Conservation (phyloP, 2,329 filamentous ascomycete species). For the Colletotrichum agaves region DNA sequence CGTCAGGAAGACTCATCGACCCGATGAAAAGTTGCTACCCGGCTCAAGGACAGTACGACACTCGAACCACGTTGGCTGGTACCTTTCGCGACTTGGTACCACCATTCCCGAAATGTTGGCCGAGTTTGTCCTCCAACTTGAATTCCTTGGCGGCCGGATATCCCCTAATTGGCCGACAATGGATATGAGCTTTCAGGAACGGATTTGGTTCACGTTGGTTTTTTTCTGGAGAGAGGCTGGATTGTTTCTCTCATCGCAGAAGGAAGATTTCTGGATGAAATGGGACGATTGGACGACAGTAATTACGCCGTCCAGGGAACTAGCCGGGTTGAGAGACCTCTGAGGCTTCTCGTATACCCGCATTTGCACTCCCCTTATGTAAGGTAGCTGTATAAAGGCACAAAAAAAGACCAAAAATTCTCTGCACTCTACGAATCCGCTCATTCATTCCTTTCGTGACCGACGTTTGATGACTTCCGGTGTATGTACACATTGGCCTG, state of each 20-base stretch:
- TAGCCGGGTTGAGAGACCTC: slow-evolving; percentile 22
- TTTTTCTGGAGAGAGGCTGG: slow-evolving; percentile 37
- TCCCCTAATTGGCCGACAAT: slow-evolving; percentile 34
- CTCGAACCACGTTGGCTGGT: slow-evolving; percentile 19
- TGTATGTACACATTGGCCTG: neutral
- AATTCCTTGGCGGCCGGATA: slow-evolving; percentile 30
- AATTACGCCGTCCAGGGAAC: slow-evolving; percentile 18
- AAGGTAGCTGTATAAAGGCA: slow-evolving; percentile 53
- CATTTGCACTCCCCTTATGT: slow-evolving; percentile 45
- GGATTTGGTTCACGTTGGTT: slow-evolving; percentile 13
- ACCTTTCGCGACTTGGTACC: slow-evolving; percentile 6
- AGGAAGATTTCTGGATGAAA: slow-evolving; percentile 29
- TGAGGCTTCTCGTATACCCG: slow-evolving; percentile 26
- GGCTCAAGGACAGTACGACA: slow-evolving; percentile 8
- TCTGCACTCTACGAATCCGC: slow-evolving; percentile 19
- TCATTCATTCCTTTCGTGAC: neutral
- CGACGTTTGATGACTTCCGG: neutral
- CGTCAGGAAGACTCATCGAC: neutral
- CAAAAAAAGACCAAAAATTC: slow-evolving; percentile 51
- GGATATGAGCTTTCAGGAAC: neutral
- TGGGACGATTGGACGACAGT: slow-evolving; percentile 7
- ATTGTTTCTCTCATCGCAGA: slow-evolving; percentile 6
- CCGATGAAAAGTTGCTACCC: neutral
- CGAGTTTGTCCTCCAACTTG: neutral
- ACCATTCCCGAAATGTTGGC: slow-evolving; percentile 20